Evolutionary conservation across 768 basidiomycete genomes (phyloP).

Genomic region (Leccinum longicurvipes): DNA sequence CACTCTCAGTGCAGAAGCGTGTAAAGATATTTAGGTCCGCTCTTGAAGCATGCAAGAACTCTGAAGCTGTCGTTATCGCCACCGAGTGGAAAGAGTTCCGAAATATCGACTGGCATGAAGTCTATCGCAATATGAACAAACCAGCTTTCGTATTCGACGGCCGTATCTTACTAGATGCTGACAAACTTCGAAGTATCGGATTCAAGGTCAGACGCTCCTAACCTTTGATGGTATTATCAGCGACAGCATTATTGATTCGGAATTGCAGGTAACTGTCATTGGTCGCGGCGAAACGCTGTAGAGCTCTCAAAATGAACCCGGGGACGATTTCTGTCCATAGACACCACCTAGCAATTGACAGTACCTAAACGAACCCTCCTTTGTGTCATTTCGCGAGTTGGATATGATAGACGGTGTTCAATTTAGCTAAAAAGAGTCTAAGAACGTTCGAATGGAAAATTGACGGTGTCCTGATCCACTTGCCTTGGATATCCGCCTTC

Average conservation of each 20-base stretch:
- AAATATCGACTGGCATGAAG: conserved; percentile 83
- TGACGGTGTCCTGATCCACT: neutral
- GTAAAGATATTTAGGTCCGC: conserved; percentile 77
- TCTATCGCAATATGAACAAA: conserved; percentile 90
- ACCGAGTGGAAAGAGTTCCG: conserved; percentile 99
- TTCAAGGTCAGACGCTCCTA: conserved; percentile 59
- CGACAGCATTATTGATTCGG: conserved; percentile 1
- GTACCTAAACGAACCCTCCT: neutral
- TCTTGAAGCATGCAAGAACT: conserved; percentile 80
- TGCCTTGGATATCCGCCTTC: too few relatives aligned
- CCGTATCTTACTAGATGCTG: conserved; percentile 79
- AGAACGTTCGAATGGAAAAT: neutral
- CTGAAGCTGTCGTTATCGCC: conserved; percentile 92
- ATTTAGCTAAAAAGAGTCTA: conserved; percentile 18
- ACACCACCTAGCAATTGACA: conserved; percentile 12
- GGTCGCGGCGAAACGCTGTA: conserved; percentile 50
- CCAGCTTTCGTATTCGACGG: conserved; percentile 99
- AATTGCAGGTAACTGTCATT: conserved; percentile 51
- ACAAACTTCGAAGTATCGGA: conserved; percentile 78
- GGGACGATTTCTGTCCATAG: neutral
- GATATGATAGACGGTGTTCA: neutral
- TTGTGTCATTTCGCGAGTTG: neutral
- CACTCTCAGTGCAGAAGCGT: conserved; percentile 73
- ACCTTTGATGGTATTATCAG: conserved; percentile 8
- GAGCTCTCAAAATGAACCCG: neutral